Conservation (phyloP, 352 stramenopile genomes). For the Globisporangium emineosum region DNA sequence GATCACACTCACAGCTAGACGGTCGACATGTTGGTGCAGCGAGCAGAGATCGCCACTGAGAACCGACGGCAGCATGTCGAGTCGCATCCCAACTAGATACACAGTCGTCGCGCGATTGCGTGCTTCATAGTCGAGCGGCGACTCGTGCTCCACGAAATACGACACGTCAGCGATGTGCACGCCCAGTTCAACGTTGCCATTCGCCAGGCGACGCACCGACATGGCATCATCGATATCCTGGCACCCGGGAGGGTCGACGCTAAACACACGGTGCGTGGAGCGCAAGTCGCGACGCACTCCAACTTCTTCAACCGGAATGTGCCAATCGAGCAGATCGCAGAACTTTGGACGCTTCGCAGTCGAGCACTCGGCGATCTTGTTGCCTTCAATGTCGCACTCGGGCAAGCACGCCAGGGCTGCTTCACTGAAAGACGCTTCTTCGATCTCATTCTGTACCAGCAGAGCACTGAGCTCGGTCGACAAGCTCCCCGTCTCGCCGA, state of each 20-base stretch:
- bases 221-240: slow-evolving; percentile 92
- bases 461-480: slow-evolving; percentile 80
- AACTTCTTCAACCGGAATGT: slow-evolving; percentile 51
- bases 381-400: slow-evolving; percentile 63
- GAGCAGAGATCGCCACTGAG: slow-evolving; percentile 90
- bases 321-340: slow-evolving; percentile 66
- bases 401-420: slow-evolving; percentile 80
- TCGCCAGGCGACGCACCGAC: slow-evolving; percentile 70
- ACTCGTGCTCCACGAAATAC: slow-evolving; percentile 96
- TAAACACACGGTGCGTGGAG: slow-evolving; percentile 76
- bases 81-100: slow-evolving; percentile 95
- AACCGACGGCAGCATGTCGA: slow-evolving; percentile 92
- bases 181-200: slow-evolving; percentile 90
- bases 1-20: slow-evolving; percentile 89
- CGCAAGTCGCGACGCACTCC: slow-evolving; percentile 64
- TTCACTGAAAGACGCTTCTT: slow-evolving; percentile 85
- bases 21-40: slow-evolving; percentile 87
- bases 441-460: slow-evolving; percentile 80
- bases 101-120: slow-evolving; percentile 91
- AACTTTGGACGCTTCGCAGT: slow-evolving; percentile 62
- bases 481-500: slow-evolving; percentile 57
- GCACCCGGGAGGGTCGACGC: slow-evolving; percentile 85
- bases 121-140: slow-evolving; percentile 94
- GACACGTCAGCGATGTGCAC: slow-evolving; percentile 99
- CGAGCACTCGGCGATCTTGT: slow-evolving; percentile 65